phyloP scores from a whole-genome alignment of 768 basidiomycete genomes.

The Pluteus cervinus region DNA sequence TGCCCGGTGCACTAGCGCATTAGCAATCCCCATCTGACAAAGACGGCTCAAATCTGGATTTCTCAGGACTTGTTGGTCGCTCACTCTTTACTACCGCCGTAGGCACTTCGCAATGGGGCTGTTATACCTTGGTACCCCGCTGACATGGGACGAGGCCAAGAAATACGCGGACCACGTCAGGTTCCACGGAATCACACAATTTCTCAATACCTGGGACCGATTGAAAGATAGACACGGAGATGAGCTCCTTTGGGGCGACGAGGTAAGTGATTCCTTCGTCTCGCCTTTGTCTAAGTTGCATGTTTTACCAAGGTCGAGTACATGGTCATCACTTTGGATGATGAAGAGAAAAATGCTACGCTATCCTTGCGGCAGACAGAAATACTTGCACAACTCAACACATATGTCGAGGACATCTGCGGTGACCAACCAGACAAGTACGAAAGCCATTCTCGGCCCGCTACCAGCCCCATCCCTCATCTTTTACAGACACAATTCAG shows the following conservation, averaged over 20 bases:
- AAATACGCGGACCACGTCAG: conserved; percentile 86
- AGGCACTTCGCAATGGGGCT: conserved; percentile 66
- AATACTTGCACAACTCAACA: conserved; percentile 74
- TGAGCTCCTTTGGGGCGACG: conserved; percentile 95
- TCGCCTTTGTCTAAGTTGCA: conserved; percentile 5
- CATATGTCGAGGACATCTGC: conserved; percentile 62
- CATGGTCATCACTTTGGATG: conserved; percentile 86
- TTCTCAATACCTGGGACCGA: conserved; percentile 88
- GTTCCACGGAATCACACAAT: conserved; percentile 90
- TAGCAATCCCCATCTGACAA: conserved; percentile 14
- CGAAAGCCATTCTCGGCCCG: conserved; percentile 19
- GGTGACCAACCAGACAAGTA: conserved; percentile 56
- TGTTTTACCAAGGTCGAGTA: conserved; percentile 74
- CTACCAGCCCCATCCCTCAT: conserved; percentile 1
- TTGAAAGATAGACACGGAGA: conserved; percentile 90
- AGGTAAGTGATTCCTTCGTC: conserved; percentile 48
- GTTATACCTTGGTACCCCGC: conserved; percentile 86
- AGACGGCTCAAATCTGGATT: conserved; percentile 11
- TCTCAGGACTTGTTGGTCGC: background rate
- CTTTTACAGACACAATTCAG: conserved; percentile 46
- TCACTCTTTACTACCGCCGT: background rate
- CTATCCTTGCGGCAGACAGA: conserved; percentile 94
- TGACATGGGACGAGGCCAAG: conserved; percentile 87
- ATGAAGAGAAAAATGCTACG: conserved; percentile 71
- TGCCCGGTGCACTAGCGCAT: no score